Conservation (phyloP, 1,139 yeast species). For the Taphrina flavorubra region DNA sequence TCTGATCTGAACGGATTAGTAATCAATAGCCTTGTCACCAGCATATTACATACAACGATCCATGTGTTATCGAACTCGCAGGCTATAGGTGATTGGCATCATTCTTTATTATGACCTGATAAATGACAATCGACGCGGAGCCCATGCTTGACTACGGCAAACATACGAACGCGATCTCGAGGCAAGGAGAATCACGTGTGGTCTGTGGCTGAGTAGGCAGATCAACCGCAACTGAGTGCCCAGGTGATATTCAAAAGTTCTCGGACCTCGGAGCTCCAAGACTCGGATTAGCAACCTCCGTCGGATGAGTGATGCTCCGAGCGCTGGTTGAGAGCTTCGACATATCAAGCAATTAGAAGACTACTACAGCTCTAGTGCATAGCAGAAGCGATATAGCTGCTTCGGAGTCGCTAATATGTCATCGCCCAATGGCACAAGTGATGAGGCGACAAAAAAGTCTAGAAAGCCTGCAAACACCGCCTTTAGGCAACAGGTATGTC, state of each 20-base stretch:
- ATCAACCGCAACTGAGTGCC: too few relatives aligned
- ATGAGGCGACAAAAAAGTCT: slow-evolving; percentile 30
- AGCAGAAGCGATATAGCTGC: neutral
- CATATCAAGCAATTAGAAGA: too few relatives aligned
- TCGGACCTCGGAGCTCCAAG: too few relatives aligned
- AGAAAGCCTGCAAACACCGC: slow-evolving; percentile 43
- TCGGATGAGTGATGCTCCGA: slow-evolving; percentile 2
- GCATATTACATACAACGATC: slow-evolving; percentile 19
- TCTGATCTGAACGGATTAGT: slow-evolving; percentile 58
- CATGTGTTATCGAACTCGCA: neutral
- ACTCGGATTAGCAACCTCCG: neutral
- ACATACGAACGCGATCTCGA: slow-evolving; percentile 3
- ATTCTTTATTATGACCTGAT: slow-evolving; percentile 5
- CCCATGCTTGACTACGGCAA: neutral
- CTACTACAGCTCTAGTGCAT: neutral
- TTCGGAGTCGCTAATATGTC: slow-evolving; percentile 18
- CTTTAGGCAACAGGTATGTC: slow-evolving; percentile 37
- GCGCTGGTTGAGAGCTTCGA: neutral
- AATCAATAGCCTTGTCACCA: neutral
- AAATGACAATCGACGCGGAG: slow-evolving; percentile 5
- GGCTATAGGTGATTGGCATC: neutral
- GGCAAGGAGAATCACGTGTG: slow-evolving; percentile 11
- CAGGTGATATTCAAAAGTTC: too few relatives aligned
- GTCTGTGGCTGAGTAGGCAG: slow-evolving; percentile 4
- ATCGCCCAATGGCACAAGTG: slow-evolving; percentile 17